Base-by-base conservation (phyloP, 176 grass and related monocot species). In the Aegilops umbellulata region DNA sequence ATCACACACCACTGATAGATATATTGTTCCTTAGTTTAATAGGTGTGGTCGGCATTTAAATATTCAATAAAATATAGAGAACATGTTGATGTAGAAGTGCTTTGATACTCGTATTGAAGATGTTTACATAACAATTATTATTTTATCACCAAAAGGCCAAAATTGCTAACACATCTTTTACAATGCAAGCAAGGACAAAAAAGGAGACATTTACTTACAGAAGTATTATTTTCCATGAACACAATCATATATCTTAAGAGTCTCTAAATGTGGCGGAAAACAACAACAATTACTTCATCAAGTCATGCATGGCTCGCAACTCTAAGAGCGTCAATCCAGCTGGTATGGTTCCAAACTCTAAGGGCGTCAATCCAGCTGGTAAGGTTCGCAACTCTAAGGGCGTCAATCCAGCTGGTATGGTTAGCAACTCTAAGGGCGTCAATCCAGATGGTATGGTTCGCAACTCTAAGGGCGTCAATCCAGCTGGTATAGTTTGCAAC, bases 181-280 rank as follows among this genome's bases (percentile, higher is more conserved):
- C 6, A 47, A 66, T 65, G 78, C 61, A 65, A 66, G 39, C 10
- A 66, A 10, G 36, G 39, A 66, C 8, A 26, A 16, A 80, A 63
- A 15, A 80, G 38, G 24, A 27, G 32, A 31, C 17, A 47, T 66
- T 31, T 6, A 12, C 3, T 19, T 15, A 8, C 23, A 64, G 44
- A 24, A 79, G 63, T 79, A 26, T 79, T 79, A 63, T 80, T 66
- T 46, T 80, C 58, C 62, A 31, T 55, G 44, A 13, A 63, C 78
- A 65, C 35, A 80, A 11, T 16, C 78, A 29, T 29, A 6, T 39
- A 42, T 22, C 60, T 29, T 65, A 46, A 57, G 53, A 78, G 11
- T 78, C 19, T 23, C 30, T 11, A 78, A 58, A 20, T 60, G 30
- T 60, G 20, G 35, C 53, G 10, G n/a, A 60, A 36, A 60, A 77